Percentiles rank a stretch among this genome's conserved stretches.
These are phyloP conservation scores for Fusarium hainanense DNA, from an alignment of 2,329 filamentous ascomycete species.

Conservation along the genomic window DNA sequence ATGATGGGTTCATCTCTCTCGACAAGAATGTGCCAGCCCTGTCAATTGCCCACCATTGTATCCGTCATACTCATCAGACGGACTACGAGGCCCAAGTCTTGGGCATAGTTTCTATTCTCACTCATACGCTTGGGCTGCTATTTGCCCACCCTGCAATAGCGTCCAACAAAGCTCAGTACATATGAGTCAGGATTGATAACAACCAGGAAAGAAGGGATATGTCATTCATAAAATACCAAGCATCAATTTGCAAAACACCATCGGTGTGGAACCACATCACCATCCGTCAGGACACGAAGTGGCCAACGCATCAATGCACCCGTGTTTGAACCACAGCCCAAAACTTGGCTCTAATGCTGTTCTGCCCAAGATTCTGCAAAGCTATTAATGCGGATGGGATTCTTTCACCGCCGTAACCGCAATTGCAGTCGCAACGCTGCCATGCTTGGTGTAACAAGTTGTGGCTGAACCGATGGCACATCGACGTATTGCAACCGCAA, in stretches of 20 bases:
- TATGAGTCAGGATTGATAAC: slow-evolving; percentile 36
- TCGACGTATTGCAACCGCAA: neutral
- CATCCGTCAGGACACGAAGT: slow-evolving; percentile 31
- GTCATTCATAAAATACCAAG: slow-evolving; percentile 27
- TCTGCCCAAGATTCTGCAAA: slow-evolving; percentile 37
- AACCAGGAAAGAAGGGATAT: slow-evolving; percentile 23
- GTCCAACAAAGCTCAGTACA: slow-evolving; percentile 14
- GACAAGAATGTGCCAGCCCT: slow-evolving; percentile 15
- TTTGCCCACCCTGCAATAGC: slow-evolving; percentile 18
- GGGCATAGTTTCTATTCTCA: slow-evolving; percentile 21
- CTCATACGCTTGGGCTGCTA: slow-evolving; percentile 13
- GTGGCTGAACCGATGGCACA: slow-evolving; percentile 25
- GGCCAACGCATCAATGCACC: slow-evolving; percentile 41
- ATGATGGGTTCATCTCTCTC: slow-evolving; percentile 29
- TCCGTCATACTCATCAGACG: slow-evolving; percentile 4
- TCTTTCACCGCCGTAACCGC: slow-evolving; percentile 33
- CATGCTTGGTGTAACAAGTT: slow-evolving; percentile 8
- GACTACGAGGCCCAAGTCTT: slow-evolving; percentile 25
- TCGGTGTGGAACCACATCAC: slow-evolving; percentile 36
- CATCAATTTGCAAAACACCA: slow-evolving; percentile 28
- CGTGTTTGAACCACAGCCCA: slow-evolving; percentile 27
- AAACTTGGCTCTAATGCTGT: slow-evolving; percentile 36
- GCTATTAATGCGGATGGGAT: slow-evolving; percentile 30
- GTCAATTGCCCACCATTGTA: slow-evolving; percentile 11
- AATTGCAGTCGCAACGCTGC: slow-evolving; percentile 25